phyloP scores from a whole-genome alignment of 768 basidiomycete genomes.

The Dacryopinax primogenitus region DNA sequence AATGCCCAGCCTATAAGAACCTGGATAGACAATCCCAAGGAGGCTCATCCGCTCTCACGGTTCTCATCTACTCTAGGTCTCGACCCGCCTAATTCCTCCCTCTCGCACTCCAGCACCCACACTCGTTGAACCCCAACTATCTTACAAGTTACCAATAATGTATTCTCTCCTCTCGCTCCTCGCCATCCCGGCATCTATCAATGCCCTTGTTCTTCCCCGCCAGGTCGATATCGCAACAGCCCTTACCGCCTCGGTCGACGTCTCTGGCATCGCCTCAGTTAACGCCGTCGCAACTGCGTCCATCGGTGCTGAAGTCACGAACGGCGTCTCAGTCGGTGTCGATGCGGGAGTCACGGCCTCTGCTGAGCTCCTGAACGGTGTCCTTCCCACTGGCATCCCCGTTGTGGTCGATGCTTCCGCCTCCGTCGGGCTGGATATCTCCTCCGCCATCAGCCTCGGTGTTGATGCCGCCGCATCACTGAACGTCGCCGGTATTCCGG shows the following conservation, averaged over 20 bases:
- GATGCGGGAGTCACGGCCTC: neutral
- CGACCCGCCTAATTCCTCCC: neutral
- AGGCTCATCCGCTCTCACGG: neutral
- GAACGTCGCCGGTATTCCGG: neutral
- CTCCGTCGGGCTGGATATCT: neutral
- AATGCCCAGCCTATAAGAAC: neutral
- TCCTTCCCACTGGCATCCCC: conserved; percentile 4
- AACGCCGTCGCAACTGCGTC: neutral
- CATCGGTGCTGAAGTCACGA: neutral
- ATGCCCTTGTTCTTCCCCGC: neutral
- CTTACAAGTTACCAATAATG: neutral
- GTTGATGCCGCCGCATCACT: neutral
- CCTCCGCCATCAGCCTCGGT: neutral
- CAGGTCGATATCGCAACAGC: neutral
- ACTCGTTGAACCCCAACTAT: neutral
- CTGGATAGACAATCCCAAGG: neutral
- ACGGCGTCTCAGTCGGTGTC: conserved; percentile 4
- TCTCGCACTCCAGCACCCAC: neutral
- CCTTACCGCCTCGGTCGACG: neutral
- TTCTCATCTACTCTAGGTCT: neutral
- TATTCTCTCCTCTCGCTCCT: neutral
- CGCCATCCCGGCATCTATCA: neutral
- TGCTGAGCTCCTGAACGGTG: neutral
- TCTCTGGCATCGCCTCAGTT: neutral
- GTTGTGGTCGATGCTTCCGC: neutral